Conservation (phyloP, 352 stramenopile genomes). For the Blastocystis sp. region DNA sequence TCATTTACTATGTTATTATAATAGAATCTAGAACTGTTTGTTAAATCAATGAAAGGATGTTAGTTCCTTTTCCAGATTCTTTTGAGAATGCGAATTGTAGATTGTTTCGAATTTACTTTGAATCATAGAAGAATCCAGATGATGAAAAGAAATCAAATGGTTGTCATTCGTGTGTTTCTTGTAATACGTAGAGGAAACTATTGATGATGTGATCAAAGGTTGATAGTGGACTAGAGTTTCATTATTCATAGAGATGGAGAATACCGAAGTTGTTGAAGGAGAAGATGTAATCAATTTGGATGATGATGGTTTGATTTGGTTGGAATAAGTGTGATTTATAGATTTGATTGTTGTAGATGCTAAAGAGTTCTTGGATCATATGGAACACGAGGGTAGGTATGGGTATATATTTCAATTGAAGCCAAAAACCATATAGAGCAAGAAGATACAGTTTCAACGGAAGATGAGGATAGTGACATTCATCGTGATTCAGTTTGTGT, state of each 20-base stretch:
- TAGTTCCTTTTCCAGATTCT: background rate
- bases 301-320: constrained; percentile 16
- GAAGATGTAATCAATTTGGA: constrained; percentile 39
- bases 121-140: background rate
- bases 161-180: background rate
- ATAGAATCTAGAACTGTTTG: background rate
- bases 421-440: background rate
- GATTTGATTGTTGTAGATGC: constrained; percentile 50
- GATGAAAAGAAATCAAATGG: background rate
- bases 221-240: background rate
- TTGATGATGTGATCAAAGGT: constrained; percentile 37
- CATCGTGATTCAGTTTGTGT: constrained; percentile 45
- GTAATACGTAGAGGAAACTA: constrained; percentile 8
- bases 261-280: constrained; percentile 20
- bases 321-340: background rate
- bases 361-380: constrained; percentile 39
- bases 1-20: background rate
- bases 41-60: background rate
- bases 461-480: background rate
- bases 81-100: constrained; percentile 12
- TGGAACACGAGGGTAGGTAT: constrained; percentile 6
- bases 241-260: constrained; percentile 21
- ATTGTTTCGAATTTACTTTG: background rate
- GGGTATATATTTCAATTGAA: background rate
- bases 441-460: too few species aligned